phyloP scores from a whole-genome alignment of 2,329 filamentous ascomycete genomes.

The Exserohilum rostratum region DNA sequence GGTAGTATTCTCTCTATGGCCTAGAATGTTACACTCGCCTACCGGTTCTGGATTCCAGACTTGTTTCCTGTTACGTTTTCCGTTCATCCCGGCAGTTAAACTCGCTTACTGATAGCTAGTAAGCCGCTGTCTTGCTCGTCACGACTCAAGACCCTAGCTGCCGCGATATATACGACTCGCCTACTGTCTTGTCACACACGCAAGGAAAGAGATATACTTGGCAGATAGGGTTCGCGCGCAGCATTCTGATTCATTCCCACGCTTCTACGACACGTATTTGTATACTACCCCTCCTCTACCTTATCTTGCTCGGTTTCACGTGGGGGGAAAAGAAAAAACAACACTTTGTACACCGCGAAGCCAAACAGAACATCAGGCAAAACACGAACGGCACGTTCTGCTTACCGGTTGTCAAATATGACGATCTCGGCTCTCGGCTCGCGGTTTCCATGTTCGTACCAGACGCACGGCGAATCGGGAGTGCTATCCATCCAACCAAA shows the following conservation, averaged over 20 bases:
- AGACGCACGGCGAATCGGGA: no score
- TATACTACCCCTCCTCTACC: no score
- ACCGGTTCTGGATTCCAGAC: not conserved
- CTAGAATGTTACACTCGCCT: no score
- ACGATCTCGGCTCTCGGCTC: not conserved
- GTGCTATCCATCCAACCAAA: not conserved
- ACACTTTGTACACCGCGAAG: no score
- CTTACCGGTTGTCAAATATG: not conserved
- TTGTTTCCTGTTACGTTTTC: not conserved
- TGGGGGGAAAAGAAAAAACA: no score
- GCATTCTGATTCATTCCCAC: not conserved
- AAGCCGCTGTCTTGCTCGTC: not conserved
- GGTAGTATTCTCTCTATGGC: no score
- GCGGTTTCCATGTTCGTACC: not conserved
- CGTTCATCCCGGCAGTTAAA: not conserved
- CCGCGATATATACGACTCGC: not conserved
- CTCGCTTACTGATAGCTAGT: not conserved
- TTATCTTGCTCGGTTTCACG: no score
- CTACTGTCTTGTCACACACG: not conserved
- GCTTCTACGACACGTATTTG: no score
- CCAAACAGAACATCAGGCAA: no score
- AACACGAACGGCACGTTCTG: no score
- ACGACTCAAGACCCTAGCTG: constrained; percentile 2
- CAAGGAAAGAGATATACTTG: not conserved
- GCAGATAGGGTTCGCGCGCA: not conserved